A percentile compares a stretch with the other conserved stretches of the same genome.
Evolutionary conservation across 2,329 filamentous ascomycete genomes (phyloP).

Genomic region (Fusarium multiceps): DNA sequence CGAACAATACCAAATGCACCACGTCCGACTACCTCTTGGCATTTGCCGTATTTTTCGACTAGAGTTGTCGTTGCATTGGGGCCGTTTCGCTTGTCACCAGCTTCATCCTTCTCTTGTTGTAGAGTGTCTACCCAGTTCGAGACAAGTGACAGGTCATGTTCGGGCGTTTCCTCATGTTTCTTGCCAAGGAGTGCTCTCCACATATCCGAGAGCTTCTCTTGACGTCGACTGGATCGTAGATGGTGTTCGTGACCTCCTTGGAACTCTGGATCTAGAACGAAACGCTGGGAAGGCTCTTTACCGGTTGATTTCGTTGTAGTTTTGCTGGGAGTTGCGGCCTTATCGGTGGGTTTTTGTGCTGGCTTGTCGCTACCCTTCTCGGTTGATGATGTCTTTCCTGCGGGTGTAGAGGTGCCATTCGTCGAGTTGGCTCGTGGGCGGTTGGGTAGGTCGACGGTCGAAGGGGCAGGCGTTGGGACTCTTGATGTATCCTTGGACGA

Average conservation of each 20-base stretch:
- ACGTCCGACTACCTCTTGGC: slow-evolving; percentile 94
- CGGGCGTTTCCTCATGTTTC: slow-evolving; percentile 79
- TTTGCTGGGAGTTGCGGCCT: slow-evolving; percentile 43
- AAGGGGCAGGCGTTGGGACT: slow-evolving; percentile 49
- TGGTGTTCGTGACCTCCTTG: slow-evolving; percentile 86
- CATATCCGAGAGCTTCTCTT: slow-evolving; percentile 95
- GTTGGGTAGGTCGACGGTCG: slow-evolving; percentile 49
- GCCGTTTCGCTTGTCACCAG: slow-evolving; percentile 81
- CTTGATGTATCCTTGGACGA: slow-evolving; percentile 65
- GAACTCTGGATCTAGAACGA: slow-evolving; percentile 60
- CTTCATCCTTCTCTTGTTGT: slow-evolving; percentile 87
- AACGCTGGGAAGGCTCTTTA: slow-evolving; percentile 61
- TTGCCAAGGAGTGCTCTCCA: slow-evolving; percentile 87
- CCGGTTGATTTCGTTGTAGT: slow-evolving; percentile 46
- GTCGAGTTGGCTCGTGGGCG: slow-evolving; percentile 53
- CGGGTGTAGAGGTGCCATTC: slow-evolving; percentile 51
- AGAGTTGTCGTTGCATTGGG: slow-evolving; percentile 78
- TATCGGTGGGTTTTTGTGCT: slow-evolving; percentile 43
- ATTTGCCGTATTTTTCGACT: slow-evolving; percentile 98
- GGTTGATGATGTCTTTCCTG: slow-evolving; percentile 58
- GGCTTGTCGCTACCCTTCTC: slow-evolving; percentile 51
- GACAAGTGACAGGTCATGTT: slow-evolving; percentile 90
- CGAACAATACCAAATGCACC: slow-evolving; percentile 97
- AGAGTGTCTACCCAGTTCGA: slow-evolving; percentile 96
- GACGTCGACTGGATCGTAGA: slow-evolving; percentile 87